These are phyloP conservation scores for Spathaspora sp. DNA, from an alignment of 1,139 yeast genomes.

Conservation along the genomic window DNA sequence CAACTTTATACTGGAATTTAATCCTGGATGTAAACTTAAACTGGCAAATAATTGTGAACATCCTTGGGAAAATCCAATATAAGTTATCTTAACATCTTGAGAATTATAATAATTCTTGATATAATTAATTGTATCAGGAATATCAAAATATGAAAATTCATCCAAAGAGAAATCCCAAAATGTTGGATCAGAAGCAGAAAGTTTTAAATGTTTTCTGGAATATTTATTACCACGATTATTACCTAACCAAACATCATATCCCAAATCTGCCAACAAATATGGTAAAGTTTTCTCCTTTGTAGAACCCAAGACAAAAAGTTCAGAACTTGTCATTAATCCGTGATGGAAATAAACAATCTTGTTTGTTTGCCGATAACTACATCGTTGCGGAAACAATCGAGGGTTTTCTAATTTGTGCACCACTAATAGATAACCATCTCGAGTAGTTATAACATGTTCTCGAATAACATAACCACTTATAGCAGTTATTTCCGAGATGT, in stretches of 20 bases:
- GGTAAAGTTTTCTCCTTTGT: slow-evolving; percentile 31
- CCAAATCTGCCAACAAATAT: slow-evolving; percentile 28
- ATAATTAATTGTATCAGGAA: slow-evolving; percentile 72
- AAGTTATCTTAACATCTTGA: slow-evolving; percentile 21
- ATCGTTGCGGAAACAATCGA: neutral
- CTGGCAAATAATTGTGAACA: slow-evolving; percentile 48
- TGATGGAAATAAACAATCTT: slow-evolving; percentile 47
- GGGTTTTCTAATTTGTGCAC: slow-evolving; percentile 33
- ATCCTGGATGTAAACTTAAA: slow-evolving; percentile 35
- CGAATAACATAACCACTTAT: slow-evolving; percentile 63
- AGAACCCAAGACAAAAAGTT: slow-evolving; percentile 42
- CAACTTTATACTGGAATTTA: slow-evolving; percentile 31
- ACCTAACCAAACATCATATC: slow-evolving; percentile 40
- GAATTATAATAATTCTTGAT: slow-evolving; percentile 31
- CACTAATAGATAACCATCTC: slow-evolving; percentile 42
- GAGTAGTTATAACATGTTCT: slow-evolving; percentile 65
- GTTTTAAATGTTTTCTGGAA: slow-evolving; percentile 37
- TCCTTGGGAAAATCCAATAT: slow-evolving; percentile 48
- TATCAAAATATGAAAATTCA: slow-evolving; percentile 81
- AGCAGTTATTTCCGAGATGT: slow-evolving; percentile 64
- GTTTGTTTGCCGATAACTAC: slow-evolving; percentile 5
- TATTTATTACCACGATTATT: slow-evolving; percentile 39
- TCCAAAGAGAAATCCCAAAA: slow-evolving; percentile 89
- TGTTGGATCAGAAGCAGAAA: slow-evolving; percentile 40
- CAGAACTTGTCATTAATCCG: slow-evolving; percentile 47